These are phyloP conservation scores for Nitzschia putrida DNA, from an alignment of 108 stramenopile genomes.

Conservation along the genomic window DNA sequence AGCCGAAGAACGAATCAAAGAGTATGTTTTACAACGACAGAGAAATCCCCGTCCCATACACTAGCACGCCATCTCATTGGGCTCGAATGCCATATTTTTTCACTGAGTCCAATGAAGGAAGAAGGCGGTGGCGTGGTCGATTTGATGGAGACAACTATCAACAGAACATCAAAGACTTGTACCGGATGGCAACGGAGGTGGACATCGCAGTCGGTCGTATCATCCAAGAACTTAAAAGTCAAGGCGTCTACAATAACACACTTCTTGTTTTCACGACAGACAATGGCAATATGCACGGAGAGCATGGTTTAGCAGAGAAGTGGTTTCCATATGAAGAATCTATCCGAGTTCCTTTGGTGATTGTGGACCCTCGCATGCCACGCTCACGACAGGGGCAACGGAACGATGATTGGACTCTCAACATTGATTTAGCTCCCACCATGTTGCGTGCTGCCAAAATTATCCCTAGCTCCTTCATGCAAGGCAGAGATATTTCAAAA, in stretches of 20 bases:
- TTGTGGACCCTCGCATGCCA: conserved; percentile 80
- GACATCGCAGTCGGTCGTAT: conserved; percentile 66
- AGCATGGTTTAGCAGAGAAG: conserved; percentile 54
- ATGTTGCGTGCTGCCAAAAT: conserved; percentile 70
- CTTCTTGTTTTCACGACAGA: conserved; percentile 85
- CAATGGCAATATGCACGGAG: conserved; percentile 77
- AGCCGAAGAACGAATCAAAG: conserved; percentile 62
- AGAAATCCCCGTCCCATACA: conserved; percentile 57
- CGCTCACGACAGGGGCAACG: conserved; percentile 45
- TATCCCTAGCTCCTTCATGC: conserved; percentile 54
- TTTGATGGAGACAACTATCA: conserved; percentile 69
- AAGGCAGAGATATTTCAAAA: conserved; percentile 74
- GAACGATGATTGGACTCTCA: conserved; percentile 74
- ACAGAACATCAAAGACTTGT: conserved; percentile 59
- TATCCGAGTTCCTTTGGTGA: conserved; percentile 78
- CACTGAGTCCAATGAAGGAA: conserved; percentile 58
- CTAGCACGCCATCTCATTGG: conserved; percentile 38
- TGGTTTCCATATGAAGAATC: conserved; percentile 82
- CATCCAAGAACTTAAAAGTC: conserved; percentile 53
- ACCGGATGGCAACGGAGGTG: conserved; percentile 80
- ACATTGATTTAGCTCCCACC: conserved; percentile 79
- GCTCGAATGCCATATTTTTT: conserved; percentile 42
- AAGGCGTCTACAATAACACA: conserved; percentile 62
- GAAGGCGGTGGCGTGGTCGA: conserved; percentile 61
- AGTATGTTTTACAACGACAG: conserved; percentile 59